Evolutionary conservation across 2,329 filamentous ascomycete species (phyloP).

Genomic region (Byssoonygena ceratinophila): DNA sequence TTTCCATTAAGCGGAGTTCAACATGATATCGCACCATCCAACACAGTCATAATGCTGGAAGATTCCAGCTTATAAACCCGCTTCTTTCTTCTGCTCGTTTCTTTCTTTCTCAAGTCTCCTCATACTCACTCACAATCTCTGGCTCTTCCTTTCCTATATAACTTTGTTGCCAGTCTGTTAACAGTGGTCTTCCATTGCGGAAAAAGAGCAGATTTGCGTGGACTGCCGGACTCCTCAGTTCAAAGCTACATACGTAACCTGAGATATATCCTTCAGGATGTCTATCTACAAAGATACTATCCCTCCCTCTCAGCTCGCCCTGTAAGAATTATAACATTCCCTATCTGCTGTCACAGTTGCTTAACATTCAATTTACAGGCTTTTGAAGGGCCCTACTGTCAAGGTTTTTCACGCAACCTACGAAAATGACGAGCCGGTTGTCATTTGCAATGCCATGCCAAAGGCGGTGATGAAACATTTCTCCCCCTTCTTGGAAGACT

Average conservation of each 20-base stretch:
- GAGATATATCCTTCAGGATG: not conserved
- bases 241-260: no score
- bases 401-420: slow-evolving; percentile 11
- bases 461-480: slow-evolving; percentile 13
- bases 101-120: not conserved
- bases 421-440: slow-evolving; percentile 6
- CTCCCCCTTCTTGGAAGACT: slow-evolving; percentile 13
- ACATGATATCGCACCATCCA: not conserved
- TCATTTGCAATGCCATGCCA: slow-evolving; percentile 12
- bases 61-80: not conserved
- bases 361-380: slow-evolving; percentile 4
- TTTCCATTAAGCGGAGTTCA: not conserved
- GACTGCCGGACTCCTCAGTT: no score
- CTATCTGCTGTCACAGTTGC: not conserved
- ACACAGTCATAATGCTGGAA: not conserved
- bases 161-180: no score
- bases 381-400: slow-evolving; percentile 12
- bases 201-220: not conserved
- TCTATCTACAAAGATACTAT: not conserved
- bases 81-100: not conserved
- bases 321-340: not conserved
- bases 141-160: not conserved
- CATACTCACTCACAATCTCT: not conserved
- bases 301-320: slow-evolving; percentile 1
- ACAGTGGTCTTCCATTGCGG: not conserved